Evolutionary conservation across 805 yeast species (phyloP).

Genomic region (Candida schatavii): DNA sequence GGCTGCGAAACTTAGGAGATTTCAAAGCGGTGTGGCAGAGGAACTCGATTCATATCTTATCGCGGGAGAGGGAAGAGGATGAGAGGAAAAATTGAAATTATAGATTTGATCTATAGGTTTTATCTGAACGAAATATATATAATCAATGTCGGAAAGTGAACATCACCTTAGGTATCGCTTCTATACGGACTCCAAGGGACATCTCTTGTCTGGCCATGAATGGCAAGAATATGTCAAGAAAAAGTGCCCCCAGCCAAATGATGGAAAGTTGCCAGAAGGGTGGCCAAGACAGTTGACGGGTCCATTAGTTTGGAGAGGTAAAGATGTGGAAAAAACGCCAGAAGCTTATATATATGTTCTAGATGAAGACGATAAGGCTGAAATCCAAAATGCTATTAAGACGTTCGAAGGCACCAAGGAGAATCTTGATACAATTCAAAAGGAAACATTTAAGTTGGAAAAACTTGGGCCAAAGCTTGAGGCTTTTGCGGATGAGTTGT

Average conservation of each 20-base stretch:
- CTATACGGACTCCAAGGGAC: conserved; percentile 5
- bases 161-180: conserved; percentile 2
- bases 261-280: conserved; percentile 6
- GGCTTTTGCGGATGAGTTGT: conserved; percentile 7
- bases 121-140: too few species aligned
- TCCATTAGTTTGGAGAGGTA: conserved; percentile 10
- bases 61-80: too few species aligned
- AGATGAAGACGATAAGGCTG: conserved; percentile 6
- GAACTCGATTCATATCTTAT: too few species aligned
- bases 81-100: too few species aligned
- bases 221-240: conserved; percentile 7
- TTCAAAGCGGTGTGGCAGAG: too few species aligned
- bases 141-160: too few species aligned
- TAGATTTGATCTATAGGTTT: too few species aligned
- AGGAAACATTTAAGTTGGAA: conserved; percentile 6
- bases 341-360: conserved; percentile 9
- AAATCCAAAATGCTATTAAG: conserved; percentile 6
- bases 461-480: conserved; percentile 7
- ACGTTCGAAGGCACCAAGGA: conserved; percentile 2
- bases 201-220: conserved; percentile 7
- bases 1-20: too few species aligned
- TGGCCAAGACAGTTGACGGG: conserved; percentile 10
- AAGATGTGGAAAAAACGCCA: conserved; percentile 6
- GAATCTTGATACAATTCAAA: conserved; percentile 3
- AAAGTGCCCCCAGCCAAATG: background rate